phyloP scores from a whole-genome alignment of 2,329 filamentous ascomycete species.

The Colletotrichum somersetense region DNA sequence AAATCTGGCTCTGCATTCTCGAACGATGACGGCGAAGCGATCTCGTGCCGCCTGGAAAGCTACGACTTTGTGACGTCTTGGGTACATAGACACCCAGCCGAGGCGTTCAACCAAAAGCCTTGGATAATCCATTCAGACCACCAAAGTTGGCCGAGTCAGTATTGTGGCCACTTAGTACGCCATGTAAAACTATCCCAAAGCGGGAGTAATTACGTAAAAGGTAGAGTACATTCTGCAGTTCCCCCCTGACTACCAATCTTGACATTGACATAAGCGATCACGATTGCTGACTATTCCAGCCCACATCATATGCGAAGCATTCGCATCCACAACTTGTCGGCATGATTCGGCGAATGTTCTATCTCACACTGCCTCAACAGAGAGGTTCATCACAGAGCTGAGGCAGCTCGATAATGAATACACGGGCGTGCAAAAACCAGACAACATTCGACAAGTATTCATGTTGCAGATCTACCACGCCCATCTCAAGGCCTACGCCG shows the following conservation, averaged over 20 bases:
- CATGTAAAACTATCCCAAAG: no score
- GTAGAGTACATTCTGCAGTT: background rate
- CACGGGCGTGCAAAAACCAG: background rate
- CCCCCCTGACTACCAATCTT: background rate
- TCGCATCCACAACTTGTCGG: background rate
- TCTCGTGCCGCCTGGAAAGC: no score
- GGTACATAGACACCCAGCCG: no score
- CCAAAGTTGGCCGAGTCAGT: no score
- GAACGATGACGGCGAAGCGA: no score
- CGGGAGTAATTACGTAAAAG: background rate
- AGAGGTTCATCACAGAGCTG: no score
- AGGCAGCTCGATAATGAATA: background rate
- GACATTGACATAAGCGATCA: fast-evolving
- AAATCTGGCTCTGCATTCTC: no score
- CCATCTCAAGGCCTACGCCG: background rate
- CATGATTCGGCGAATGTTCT: background rate
- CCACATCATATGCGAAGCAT: background rate
- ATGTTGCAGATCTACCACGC: background rate
- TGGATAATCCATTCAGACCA: no score
- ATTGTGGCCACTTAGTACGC: no score
- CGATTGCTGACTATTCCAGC: background rate
- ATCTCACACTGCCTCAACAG: background rate
- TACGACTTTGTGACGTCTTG: no score
- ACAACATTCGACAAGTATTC: background rate
- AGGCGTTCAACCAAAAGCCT: no score